Percentiles rank a stretch among this genome's conserved stretches.
These are phyloP conservation scores for Primulina eburnea DNA, from an alignment of 257 asterid genomes.

Conservation along the genomic window DNA sequence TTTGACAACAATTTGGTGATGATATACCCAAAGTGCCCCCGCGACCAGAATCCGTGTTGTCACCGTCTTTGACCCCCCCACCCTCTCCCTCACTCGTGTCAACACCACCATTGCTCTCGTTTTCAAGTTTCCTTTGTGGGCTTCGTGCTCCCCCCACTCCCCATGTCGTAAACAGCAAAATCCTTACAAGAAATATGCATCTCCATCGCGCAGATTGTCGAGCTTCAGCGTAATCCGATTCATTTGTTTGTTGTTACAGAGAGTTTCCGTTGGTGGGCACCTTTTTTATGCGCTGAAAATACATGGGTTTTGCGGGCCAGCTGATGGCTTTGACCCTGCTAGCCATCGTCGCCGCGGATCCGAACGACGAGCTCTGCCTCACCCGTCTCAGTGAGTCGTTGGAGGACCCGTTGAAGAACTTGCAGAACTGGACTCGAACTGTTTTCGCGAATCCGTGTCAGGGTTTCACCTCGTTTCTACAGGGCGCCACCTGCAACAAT, in stretches of 20 bases:
- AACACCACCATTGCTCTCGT: constrained; percentile 22
- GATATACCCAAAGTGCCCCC: constrained; percentile 12
- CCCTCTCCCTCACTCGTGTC: neutral
- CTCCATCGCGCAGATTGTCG: too few species aligned
- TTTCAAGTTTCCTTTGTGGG: constrained; percentile 26
- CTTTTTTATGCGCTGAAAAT: constrained; percentile 1
- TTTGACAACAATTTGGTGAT: too few species aligned
- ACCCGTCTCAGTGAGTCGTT: constrained; percentile 61
- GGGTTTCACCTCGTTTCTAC: constrained; percentile 68
- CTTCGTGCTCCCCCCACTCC: constrained; percentile 21
- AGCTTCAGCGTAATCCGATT: too few species aligned
- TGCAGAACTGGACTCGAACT: constrained; percentile 73
- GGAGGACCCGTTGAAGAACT: constrained; percentile 55
- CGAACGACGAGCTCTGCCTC: constrained; percentile 75
- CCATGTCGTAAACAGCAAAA: neutral
- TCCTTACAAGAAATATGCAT: too few species aligned
- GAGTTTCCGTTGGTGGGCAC: too few species aligned
- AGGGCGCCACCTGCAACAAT: constrained; percentile 93
- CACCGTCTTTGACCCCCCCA: constrained; percentile 29
- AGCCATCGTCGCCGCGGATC: constrained; percentile 65
- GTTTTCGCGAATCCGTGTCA: constrained; percentile 68
- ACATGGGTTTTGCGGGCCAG: constrained; percentile 39
- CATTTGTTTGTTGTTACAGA: too few species aligned
- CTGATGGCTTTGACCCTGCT: constrained; percentile 29
- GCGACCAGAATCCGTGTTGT: constrained; percentile 23